phyloP scores from a whole-genome alignment of 257 asterid genomes.

The Solanum bulbocastanum region DNA sequence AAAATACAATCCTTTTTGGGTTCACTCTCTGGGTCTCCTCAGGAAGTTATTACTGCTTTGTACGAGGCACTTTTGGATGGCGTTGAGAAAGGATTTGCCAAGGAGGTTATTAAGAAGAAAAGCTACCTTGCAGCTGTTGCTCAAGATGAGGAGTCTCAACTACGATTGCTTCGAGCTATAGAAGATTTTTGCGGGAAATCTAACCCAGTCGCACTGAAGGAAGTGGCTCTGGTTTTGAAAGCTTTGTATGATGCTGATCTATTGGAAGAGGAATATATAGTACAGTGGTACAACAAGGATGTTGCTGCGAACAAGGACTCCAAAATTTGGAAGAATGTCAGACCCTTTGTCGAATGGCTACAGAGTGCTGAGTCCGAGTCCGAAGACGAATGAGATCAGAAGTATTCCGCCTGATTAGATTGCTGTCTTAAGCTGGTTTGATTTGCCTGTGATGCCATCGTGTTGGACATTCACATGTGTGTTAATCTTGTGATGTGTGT shows the following conservation, averaged over 20 bases:
- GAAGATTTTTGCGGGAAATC: slow-evolving; percentile 22
- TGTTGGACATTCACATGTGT: background rate
- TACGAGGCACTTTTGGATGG: slow-evolving; percentile 22
- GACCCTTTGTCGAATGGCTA: slow-evolving; percentile 32
- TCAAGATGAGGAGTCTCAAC: slow-evolving; percentile 5
- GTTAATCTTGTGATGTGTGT: background rate
- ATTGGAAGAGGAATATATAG: slow-evolving; percentile 29
- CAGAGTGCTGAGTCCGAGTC: slow-evolving; percentile 32
- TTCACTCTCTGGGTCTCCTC: slow-evolving; percentile 17
- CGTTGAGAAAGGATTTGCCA: slow-evolving; percentile 22
- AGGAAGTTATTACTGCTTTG: slow-evolving; percentile 25
- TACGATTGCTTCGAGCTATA: slow-evolving; percentile 17
- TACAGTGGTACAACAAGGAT: slow-evolving; percentile 26
- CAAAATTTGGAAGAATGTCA: slow-evolving; percentile 24
- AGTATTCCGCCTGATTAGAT: background rate
- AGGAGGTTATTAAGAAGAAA: slow-evolving; percentile 28
- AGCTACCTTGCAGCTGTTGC: slow-evolving; percentile 16
- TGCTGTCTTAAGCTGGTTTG: background rate
- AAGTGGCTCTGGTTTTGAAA: slow-evolving; percentile 26
- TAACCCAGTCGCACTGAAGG: slow-evolving; percentile 18
- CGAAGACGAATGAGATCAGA: slow-evolving; percentile 20
- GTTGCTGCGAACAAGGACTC: slow-evolving; percentile 11
- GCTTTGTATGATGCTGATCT: slow-evolving; percentile 28
- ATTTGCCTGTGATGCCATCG: background rate
- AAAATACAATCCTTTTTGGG: slow-evolving; percentile 15